Percentiles rank a stretch among this genome's conserved stretches.
Conservation (phyloP, 257 asterid species). For the Solanum gandarillasii region DNA sequence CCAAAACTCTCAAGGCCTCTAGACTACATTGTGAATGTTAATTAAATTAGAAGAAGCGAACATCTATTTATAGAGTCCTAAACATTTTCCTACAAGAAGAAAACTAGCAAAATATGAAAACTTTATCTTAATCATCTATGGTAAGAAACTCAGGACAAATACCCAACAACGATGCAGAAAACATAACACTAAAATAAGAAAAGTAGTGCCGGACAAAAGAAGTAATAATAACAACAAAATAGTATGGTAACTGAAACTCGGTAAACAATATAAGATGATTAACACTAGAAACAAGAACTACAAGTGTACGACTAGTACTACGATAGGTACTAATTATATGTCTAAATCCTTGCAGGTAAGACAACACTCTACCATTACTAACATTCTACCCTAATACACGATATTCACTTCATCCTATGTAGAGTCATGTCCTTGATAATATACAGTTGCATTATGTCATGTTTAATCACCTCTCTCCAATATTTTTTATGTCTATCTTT, state of each 20-base stretch:
- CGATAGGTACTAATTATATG: neutral
- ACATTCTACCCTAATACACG: neutral
- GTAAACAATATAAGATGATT: neutral
- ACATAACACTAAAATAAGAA: neutral
- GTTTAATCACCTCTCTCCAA: neutral
- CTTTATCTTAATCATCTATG: too few species aligned
- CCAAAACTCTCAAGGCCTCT: too few species aligned
- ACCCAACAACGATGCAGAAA: neutral
- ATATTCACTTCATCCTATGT: too few species aligned
- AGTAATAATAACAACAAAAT: neutral
- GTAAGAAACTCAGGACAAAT: too few species aligned
- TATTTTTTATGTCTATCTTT: neutral
- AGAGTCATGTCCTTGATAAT: too few species aligned
- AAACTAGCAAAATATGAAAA: too few species aligned
- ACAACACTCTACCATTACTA: neutral
- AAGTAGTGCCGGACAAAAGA: neutral
- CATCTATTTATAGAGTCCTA: too few species aligned
- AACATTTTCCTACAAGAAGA: too few species aligned
- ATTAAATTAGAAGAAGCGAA: too few species aligned
- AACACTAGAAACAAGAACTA: neutral
- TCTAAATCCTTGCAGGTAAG: neutral
- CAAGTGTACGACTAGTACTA: neutral
- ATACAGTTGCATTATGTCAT: too few species aligned
- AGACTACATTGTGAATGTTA: too few species aligned
- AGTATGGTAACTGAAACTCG: neutral